Conservation (phyloP, 2,329 filamentous ascomycete genomes). For the Fusarium fujikuroi region DNA sequence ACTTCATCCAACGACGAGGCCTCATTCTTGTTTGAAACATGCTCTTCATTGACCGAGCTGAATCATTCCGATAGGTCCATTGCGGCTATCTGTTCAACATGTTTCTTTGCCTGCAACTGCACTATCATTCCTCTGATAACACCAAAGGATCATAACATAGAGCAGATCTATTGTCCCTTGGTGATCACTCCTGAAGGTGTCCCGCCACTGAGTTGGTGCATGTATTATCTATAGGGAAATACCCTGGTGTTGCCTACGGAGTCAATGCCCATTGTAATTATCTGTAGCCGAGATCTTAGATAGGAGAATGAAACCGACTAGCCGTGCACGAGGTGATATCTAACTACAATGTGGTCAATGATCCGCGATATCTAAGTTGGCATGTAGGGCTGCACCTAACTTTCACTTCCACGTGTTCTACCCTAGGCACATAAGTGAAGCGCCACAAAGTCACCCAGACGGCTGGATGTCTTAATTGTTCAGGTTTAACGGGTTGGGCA, state of each 20-base stretch:
- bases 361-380: constrained; percentile 8
- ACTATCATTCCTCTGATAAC: not conserved
- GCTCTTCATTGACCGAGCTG: not conserved
- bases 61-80: not conserved
- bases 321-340: constrained; percentile 1
- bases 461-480: not conserved
- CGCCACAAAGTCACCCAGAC: not conserved
- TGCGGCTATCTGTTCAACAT: not conserved
- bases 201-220: not conserved
- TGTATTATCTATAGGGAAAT: not conserved
- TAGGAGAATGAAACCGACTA: constrained; percentile 23
- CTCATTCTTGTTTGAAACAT: constrained; percentile 27
- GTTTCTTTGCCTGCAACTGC: not conserved
- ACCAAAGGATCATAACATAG: not conserved
- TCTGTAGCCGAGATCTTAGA: constrained; percentile 12
- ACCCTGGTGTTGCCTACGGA: not conserved
- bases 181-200: not conserved
- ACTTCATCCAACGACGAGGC: constrained; percentile 8
- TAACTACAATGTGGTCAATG: constrained; percentile 23
- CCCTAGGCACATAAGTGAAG: not conserved
- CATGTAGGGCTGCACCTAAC: constrained; percentile 23
- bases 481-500: not conserved
- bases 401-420: constrained; percentile 15
- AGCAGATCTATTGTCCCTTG: not conserved
- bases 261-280: not conserved